phyloP scores from a whole-genome alignment of 208 protist genomes.

The Wallacemonas sp. region DNA sequence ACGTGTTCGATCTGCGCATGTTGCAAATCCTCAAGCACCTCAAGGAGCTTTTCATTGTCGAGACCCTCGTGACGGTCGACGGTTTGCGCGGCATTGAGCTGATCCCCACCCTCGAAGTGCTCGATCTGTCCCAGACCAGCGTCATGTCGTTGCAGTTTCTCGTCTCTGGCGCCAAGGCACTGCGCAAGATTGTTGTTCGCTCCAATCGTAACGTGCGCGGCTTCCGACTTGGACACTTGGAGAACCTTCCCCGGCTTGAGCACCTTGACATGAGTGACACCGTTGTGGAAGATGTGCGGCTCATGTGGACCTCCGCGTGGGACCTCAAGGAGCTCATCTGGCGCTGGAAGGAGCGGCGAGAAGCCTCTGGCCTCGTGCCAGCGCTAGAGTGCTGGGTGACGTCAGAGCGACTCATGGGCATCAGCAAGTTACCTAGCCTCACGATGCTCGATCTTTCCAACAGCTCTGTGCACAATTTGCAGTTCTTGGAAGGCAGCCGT shows the following conservation, averaged over 20 bases:
- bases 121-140: slow-evolving; percentile 78
- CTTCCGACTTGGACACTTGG: slow-evolving; percentile 51
- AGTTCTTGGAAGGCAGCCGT: slow-evolving; percentile 39
- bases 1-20: slow-evolving; percentile 46
- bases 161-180: slow-evolving; percentile 27
- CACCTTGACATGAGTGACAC: slow-evolving; percentile 70
- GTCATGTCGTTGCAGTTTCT: slow-evolving; percentile 69
- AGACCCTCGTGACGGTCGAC: slow-evolving; percentile 66
- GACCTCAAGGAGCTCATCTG: slow-evolving; percentile 50
- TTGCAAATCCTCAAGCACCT: slow-evolving; percentile 32
- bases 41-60: slow-evolving; percentile 47
- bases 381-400: slow-evolving; percentile 56
- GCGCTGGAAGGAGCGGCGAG: slow-evolving; percentile 65
- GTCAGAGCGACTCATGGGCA: slow-evolving; percentile 32
- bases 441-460: slow-evolving; percentile 46
- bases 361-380: slow-evolving; percentile 39
- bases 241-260: slow-evolving; percentile 43
- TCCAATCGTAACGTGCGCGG: slow-evolving; percentile 65
- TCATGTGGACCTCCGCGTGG: slow-evolving; percentile 34
- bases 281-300: slow-evolving; percentile 62
- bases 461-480: slow-evolving; percentile 40
- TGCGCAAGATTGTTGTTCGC: slow-evolving; percentile 37
- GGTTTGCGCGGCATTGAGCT: slow-evolving; percentile 64
- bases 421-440: slow-evolving; percentile 36
- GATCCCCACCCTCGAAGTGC: slow-evolving; percentile 37